Conservation (phyloP, 2,329 filamentous ascomycete genomes). For the Calonectria naviculata region DNA sequence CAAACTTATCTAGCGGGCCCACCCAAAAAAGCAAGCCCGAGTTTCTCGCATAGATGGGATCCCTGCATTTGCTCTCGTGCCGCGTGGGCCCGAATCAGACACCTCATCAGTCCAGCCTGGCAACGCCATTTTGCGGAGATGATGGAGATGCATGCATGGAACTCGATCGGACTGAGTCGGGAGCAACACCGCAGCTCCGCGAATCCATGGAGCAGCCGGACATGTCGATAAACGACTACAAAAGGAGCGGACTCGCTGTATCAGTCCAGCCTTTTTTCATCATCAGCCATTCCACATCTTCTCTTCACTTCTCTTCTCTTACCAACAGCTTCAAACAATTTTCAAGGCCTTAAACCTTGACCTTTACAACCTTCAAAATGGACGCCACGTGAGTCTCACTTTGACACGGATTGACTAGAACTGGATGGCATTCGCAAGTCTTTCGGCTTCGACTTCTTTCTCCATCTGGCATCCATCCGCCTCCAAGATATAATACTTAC, state of each 20-base stretch:
- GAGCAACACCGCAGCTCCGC: not conserved
- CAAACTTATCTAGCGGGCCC: not conserved
- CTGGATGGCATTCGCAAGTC: not conserved
- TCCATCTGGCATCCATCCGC: not conserved
- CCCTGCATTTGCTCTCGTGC: not conserved
- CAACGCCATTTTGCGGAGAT: slow-evolving; percentile 1
- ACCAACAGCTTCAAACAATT: not conserved
- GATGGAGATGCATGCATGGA: slow-evolving; percentile 1
- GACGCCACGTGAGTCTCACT: not conserved
- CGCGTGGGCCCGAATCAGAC: not conserved
- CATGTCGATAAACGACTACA: not conserved
- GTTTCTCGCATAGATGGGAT: slow-evolving; percentile 2
- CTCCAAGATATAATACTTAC: not conserved
- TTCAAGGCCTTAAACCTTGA: not conserved
- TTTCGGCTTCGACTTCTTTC: not conserved
- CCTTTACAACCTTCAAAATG: slow-evolving; percentile 1
- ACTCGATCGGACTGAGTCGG: not conserved
- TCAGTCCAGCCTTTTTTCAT: not conserved
- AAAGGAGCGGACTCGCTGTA: not conserved
- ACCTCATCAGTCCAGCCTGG: slow-evolving; percentile 2
- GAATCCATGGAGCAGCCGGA: not conserved
- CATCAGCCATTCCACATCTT: not conserved
- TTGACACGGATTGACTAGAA: not conserved
- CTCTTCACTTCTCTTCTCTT: not conserved
- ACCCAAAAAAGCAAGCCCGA: not conserved